Conservation (phyloP, 148 eudicot species). For the Rhododendron ferrugineum region DNA sequence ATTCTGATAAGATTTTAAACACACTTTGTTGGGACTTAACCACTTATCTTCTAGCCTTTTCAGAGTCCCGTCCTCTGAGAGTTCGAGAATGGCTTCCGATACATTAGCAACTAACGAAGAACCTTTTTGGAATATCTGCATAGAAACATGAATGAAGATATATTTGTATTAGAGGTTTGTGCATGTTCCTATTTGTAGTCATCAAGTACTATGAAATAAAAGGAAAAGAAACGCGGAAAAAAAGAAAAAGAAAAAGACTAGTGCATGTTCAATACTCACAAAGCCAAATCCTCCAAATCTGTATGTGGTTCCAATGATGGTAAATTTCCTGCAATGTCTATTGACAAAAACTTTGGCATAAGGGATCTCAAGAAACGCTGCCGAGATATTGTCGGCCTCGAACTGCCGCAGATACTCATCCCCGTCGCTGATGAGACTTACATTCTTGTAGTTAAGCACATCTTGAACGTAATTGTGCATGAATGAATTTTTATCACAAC, state of each 20-base stretch:
- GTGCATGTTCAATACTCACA: slow-evolving; percentile 5
- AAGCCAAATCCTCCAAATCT: slow-evolving; percentile 38
- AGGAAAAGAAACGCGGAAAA: neutral
- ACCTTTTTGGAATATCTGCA: slow-evolving; percentile 32
- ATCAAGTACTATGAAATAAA: too few relatives aligned
- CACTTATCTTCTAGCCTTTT: slow-evolving; percentile 11
- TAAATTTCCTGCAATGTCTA: slow-evolving; percentile 19
- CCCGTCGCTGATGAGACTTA: neutral
- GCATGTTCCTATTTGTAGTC: too few relatives aligned
- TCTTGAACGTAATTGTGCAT: neutral
- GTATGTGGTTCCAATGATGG: slow-evolving; percentile 12
- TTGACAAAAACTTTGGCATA: slow-evolving; percentile 25
- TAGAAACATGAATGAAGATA: neutral
- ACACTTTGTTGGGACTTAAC: neutral
- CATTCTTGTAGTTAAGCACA: slow-evolving; percentile 8
- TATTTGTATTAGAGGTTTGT: too few relatives aligned
- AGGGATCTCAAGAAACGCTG: slow-evolving; percentile 24
- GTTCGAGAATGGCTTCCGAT: slow-evolving; percentile 22
- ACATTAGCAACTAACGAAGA: slow-evolving; percentile 24
- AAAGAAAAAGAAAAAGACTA: too few relatives aligned
- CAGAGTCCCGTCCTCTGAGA: slow-evolving; percentile 18
- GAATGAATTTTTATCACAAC: neutral
- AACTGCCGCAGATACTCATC: neutral
- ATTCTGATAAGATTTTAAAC: neutral
- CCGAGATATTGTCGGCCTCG: neutral